phyloP scores from a whole-genome alignment of 345 rosid genomes.

The Gossypium herbaceum region DNA sequence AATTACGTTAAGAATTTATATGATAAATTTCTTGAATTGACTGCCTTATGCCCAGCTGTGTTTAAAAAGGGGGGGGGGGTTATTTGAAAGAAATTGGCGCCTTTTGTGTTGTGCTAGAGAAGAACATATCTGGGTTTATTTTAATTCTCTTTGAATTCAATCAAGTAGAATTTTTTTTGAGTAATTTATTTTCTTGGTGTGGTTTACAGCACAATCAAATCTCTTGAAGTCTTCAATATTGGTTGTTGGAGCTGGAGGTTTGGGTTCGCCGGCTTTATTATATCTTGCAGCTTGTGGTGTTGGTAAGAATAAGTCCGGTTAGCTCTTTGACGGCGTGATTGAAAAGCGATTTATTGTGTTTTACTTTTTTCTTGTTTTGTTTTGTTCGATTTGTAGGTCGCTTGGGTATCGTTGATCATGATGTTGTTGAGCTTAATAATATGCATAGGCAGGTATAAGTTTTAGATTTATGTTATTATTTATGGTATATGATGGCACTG shows the following conservation, averaged over 20 bases:
- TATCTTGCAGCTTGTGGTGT: conserved; percentile 94
- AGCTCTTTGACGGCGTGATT: background rate
- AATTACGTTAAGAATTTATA: too few relatives aligned
- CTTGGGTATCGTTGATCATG: conserved; percentile 90
- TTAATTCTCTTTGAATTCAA: background rate
- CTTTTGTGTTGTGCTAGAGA: background rate
- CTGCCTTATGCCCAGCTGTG: background rate
- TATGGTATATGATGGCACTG: background rate
- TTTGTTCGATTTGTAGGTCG: conserved; percentile 45
- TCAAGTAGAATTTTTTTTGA: background rate
- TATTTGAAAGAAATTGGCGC: background rate
- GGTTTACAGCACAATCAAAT: conserved; percentile 61
- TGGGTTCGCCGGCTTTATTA: conserved; percentile 83
- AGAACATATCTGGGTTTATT: background rate
- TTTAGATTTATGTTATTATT: background rate
- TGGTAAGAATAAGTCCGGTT: conserved; percentile 47
- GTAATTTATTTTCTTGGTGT: background rate
- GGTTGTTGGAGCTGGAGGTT: conserved; percentile 94
- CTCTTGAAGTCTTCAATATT: conserved; percentile 73
- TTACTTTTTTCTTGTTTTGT: background rate
- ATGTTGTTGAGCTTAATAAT: conserved; percentile 89
- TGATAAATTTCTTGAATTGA: background rate
- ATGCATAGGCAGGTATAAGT: conserved; percentile 93
- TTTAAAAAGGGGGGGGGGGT: too few relatives aligned
- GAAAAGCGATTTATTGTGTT: background rate